Percentiles rank a stretch among this genome's conserved stretches.
These are phyloP conservation scores for Chalaropsis thielavioides DNA, from an alignment of 2,329 filamentous ascomycete species.

Conservation along the genomic window DNA sequence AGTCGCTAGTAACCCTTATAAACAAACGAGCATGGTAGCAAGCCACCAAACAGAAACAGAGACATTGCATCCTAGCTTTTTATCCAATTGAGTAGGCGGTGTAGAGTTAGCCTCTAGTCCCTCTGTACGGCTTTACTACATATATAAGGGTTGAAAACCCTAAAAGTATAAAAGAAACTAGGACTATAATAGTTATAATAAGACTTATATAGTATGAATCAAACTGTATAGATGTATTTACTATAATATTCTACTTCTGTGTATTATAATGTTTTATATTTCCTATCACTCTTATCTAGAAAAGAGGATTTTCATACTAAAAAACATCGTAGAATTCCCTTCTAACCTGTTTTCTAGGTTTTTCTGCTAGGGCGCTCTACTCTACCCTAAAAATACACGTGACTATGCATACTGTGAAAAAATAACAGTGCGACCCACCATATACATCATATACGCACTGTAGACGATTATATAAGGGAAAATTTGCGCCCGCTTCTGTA, in stretches of 20 bases:
- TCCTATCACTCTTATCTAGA: not conserved
- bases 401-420: not conserved
- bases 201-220: too few relatives aligned
- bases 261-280: not conserved
- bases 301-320: not conserved
- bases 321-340: not conserved
- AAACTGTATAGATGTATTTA: too few relatives aligned
- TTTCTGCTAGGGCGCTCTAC: not conserved
- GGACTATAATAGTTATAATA: too few relatives aligned
- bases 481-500: not conserved
- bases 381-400: not conserved
- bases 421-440: conserved; percentile 11
- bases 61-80: not conserved
- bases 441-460: not conserved
- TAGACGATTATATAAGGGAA: conserved; percentile 11
- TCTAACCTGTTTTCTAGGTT: not conserved
- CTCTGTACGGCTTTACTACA: not conserved
- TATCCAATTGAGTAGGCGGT: not conserved
- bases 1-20: too few relatives aligned
- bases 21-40: too few relatives aligned
- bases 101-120: too few relatives aligned
- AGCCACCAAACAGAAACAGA: too few relatives aligned
- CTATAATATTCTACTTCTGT: not conserved
- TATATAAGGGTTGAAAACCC: not conserved
- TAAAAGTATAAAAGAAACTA: too few relatives aligned